Percentiles rank a stretch among this genome's conserved stretches.
phyloP scores from a whole-genome alignment of 495 filamentous ascomycete genomes.

The Cercophora sp. region DNA sequence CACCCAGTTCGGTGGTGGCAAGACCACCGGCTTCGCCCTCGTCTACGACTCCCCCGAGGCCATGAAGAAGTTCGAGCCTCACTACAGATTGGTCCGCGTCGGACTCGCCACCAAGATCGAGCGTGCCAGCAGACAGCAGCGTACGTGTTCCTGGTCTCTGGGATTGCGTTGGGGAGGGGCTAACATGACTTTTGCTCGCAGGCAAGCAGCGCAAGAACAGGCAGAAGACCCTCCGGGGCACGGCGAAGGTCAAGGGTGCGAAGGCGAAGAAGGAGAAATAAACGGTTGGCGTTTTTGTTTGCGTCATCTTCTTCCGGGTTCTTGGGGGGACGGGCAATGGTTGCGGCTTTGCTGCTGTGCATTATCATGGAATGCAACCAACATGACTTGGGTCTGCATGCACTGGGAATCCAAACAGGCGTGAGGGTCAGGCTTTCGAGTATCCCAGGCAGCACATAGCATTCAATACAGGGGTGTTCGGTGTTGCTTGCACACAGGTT shows the following conservation, averaged over 20 bases:
- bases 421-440: slow-evolving; percentile 32
- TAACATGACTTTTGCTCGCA: slow-evolving; percentile 46
- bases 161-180: slow-evolving; percentile 11
- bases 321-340: slow-evolving; percentile 27
- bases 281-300: slow-evolving; percentile 28
- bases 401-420: slow-evolving; percentile 27
- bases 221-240: slow-evolving; percentile 95
- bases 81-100: slow-evolving; percentile 91
- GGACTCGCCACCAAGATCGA: slow-evolving; percentile 89
- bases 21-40: slow-evolving; percentile 97
- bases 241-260: slow-evolving; percentile 82
- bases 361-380: slow-evolving; percentile 27
- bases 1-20: slow-evolving; percentile 98
- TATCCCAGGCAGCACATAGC: slow-evolving; percentile 31
- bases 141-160: slow-evolving; percentile 57
- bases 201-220: slow-evolving; percentile 99
- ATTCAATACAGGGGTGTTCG: slow-evolving; percentile 33
- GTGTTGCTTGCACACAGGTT: slow-evolving; percentile 3
- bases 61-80: slow-evolving; percentile 99
- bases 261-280: slow-evolving; percentile 74
- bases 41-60: slow-evolving; percentile 96
- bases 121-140: slow-evolving; percentile 94
- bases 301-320: slow-evolving; percentile 26
- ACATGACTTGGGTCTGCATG: slow-evolving; percentile 22
- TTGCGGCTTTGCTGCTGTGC: slow-evolving; percentile 28